A percentile compares a stretch with the other conserved stretches of the same genome.
phyloP scores from a whole-genome alignment of 2,329 filamentous ascomycete genomes.

The Phaeoacremonium minimum region DNA sequence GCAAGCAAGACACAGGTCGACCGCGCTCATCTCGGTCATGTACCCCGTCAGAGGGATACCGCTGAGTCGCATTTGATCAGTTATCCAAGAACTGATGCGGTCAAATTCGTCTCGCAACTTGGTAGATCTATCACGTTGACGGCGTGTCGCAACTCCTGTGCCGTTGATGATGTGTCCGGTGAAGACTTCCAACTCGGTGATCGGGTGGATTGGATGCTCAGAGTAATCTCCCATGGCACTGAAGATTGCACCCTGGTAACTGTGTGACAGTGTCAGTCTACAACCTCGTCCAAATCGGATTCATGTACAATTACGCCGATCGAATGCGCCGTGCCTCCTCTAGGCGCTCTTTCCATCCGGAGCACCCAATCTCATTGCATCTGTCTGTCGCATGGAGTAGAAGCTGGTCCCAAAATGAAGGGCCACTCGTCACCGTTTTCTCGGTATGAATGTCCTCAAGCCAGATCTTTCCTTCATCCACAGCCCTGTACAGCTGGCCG shows the following conservation, averaged over 20 bases:
- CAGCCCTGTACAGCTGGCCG: slow-evolving; percentile 64
- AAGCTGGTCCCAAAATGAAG: slow-evolving; percentile 40
- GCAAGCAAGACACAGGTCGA: slow-evolving; percentile 25
- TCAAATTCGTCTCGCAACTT: slow-evolving; percentile 49
- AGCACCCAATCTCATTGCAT: slow-evolving; percentile 19
- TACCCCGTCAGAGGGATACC: slow-evolving; percentile 5
- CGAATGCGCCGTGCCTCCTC: slow-evolving; percentile 38
- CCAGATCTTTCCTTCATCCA: slow-evolving; percentile 70
- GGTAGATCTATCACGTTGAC: slow-evolving; percentile 46
- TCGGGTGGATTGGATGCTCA: slow-evolving; percentile 34
- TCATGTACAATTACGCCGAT: slow-evolving; percentile 34
- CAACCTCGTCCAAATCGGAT: neutral
- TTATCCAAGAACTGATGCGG: slow-evolving; percentile 35
- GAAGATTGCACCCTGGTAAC: slow-evolving; percentile 40
- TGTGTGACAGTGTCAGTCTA: neutral
- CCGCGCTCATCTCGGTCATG: slow-evolving; percentile 8
- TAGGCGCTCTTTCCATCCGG: slow-evolving; percentile 27
- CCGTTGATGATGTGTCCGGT: slow-evolving; percentile 52
- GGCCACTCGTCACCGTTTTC: slow-evolving; percentile 15
- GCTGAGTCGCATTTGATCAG: slow-evolving; percentile 25
- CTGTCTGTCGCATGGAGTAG: slow-evolving; percentile 20
- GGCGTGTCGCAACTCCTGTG: slow-evolving; percentile 39
- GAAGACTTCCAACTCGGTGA: slow-evolving; percentile 50
- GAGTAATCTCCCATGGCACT: slow-evolving; percentile 37
- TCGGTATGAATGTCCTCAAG: slow-evolving; percentile 35